Conservation (phyloP, 139 green algal species). For the Ettlia oleoabundans region DNA sequence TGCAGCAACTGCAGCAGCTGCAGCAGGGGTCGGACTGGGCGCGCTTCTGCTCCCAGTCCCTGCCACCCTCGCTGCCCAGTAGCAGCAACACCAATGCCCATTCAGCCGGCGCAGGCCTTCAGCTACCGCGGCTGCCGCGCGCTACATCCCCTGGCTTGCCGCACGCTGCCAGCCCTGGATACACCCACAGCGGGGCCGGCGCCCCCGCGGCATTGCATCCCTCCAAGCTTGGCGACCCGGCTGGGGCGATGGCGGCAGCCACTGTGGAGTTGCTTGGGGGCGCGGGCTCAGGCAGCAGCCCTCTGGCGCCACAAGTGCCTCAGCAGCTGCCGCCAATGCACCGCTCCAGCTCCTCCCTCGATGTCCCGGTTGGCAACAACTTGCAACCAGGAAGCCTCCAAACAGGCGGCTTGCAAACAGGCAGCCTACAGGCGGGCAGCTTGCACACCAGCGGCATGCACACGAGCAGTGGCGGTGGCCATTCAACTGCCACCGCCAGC, state of each 20-base stretch:
- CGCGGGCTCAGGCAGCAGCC: background rate
- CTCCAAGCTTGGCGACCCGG: background rate
- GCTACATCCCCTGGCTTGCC: background rate
- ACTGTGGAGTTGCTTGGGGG: background rate
- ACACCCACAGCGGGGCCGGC: no score
- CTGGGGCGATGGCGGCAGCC: no score
- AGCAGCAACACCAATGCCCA: background rate
- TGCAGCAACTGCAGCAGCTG: slow-evolving; percentile 11
- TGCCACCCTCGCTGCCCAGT: no score
- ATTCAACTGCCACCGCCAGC: no score
- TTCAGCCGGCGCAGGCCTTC: background rate
- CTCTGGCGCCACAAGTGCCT: background rate
- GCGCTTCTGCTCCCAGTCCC: no score
- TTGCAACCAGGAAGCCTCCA: no score
- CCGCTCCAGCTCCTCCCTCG: background rate
- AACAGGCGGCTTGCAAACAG: no score
- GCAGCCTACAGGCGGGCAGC: background rate
- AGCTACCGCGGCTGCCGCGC: background rate
- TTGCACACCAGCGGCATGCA: background rate
- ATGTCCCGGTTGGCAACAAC: no score
- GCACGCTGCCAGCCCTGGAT: background rate
- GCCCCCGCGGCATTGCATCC: no score
- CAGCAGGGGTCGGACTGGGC: background rate
- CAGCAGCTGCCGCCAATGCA: background rate
- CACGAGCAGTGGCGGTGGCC: background rate